These are phyloP conservation scores for Knufia fluminis DNA, from an alignment of 2,329 filamentous ascomycete genomes.

Conservation along the genomic window DNA sequence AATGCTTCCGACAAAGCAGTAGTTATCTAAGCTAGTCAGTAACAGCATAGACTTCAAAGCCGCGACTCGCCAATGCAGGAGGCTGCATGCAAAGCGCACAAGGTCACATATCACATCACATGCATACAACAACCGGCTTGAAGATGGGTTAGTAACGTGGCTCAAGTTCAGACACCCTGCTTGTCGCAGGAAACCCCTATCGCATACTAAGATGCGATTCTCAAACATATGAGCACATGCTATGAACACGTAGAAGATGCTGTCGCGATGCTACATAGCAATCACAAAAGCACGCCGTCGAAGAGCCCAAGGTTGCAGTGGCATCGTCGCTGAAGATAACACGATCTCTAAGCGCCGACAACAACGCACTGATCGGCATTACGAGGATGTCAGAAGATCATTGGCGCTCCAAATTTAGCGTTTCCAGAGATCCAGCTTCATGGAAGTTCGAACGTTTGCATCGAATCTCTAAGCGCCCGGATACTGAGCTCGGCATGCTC, in stretches of 20 bases:
- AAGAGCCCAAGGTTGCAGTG: not conserved
- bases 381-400: not conserved
- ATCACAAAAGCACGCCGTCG: too few species aligned
- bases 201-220: too few species aligned
- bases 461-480: constrained; percentile 11
- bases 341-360: too few species aligned
- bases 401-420: constrained; percentile 1
- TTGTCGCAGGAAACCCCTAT: too few species aligned
- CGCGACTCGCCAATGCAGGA: not conserved
- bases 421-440: constrained; percentile 1
- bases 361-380: not conserved
- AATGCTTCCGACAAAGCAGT: not conserved
- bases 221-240: too few species aligned
- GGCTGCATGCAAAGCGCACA: constrained; percentile 4
- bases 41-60: not conserved
- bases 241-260: too few species aligned
- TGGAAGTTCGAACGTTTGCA: constrained; percentile 1
- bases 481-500: not conserved
- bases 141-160: not conserved
- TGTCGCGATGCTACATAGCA: too few species aligned
- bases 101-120: constrained; percentile 4
- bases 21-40: not conserved
- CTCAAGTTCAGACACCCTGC: not conserved
- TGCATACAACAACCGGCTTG: not conserved
- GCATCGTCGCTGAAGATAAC: too few species aligned